Percentiles rank a stretch among this genome's conserved stretches.
Evolutionary conservation across 768 basidiomycete species (phyloP).

Genomic region (Grammothele lineata): DNA sequence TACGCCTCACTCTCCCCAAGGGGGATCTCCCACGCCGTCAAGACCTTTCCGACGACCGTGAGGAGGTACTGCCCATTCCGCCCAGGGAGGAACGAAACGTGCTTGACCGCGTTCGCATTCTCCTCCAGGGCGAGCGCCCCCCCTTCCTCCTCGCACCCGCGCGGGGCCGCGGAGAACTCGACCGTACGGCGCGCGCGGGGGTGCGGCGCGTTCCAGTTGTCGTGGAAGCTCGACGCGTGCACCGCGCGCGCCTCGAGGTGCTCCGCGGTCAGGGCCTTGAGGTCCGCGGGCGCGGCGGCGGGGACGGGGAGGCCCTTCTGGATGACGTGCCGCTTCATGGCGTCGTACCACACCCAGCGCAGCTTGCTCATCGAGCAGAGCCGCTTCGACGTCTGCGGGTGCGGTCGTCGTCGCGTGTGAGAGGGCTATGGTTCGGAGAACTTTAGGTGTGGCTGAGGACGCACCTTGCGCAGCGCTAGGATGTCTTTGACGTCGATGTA

Average conservation of each 20-base stretch:
- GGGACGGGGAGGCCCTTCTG: slow-evolving; percentile 30
- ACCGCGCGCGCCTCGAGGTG: slow-evolving; percentile 32
- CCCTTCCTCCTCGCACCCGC: slow-evolving; percentile 3
- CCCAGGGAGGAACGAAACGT: slow-evolving; percentile 28
- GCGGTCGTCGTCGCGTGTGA: not conserved
- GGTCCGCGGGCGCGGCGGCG: slow-evolving; percentile 21
- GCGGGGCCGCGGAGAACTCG: slow-evolving; percentile 21
- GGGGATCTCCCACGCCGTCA: slow-evolving; percentile 34
- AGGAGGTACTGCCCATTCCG: slow-evolving; percentile 29
- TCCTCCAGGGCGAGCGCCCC: slow-evolving; percentile 1
- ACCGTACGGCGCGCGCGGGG: slow-evolving; percentile 21
- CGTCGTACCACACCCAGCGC: slow-evolving; percentile 35
- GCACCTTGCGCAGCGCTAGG: slow-evolving; percentile 28
- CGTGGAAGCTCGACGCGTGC: slow-evolving; percentile 31
- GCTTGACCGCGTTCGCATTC: slow-evolving; percentile 18
- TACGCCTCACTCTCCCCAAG: slow-evolving; percentile 30
- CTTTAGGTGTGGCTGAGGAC: slow-evolving; percentile 12
- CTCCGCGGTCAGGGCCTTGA: slow-evolving; percentile 26
- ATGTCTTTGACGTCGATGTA: slow-evolving; percentile 29
- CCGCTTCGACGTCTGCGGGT: slow-evolving; percentile 26
- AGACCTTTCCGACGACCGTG: slow-evolving; percentile 21
- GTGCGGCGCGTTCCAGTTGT: slow-evolving; percentile 29
- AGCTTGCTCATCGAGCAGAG: slow-evolving; percentile 28
- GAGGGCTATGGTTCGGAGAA: not conserved
- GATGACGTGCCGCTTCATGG: slow-evolving; percentile 30